A percentile compares a stretch with the other conserved stretches of the same genome.
Evolutionary conservation across 306 rosid species (phyloP).

Genomic region (Trifolium repens): DNA sequence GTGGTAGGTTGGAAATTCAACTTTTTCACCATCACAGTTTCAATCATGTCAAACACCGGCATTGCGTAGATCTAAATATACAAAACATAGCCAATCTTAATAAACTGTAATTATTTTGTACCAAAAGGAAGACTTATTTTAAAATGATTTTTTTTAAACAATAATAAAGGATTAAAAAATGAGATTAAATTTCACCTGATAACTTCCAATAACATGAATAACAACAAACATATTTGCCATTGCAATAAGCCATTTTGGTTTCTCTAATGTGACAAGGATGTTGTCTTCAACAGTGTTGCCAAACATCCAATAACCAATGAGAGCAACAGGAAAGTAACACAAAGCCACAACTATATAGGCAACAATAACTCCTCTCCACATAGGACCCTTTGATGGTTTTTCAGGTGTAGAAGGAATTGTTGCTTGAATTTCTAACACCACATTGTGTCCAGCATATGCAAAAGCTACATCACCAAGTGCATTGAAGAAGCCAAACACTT

Average conservation of each 20-base stretch:
- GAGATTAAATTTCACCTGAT: constrained; percentile 55
- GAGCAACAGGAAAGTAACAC: constrained; percentile 83
- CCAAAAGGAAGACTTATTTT: background rate
- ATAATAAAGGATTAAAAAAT: background rate
- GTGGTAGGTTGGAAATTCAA: constrained; percentile 56
- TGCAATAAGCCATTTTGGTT: constrained; percentile 72
- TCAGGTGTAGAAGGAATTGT: constrained; percentile 83
- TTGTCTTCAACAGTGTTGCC: constrained; percentile 65
- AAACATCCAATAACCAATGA: constrained; percentile 60
- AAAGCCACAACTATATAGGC: constrained; percentile 72
- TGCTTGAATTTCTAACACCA: constrained; percentile 85
- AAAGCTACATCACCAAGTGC: constrained; percentile 76
- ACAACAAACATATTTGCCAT: constrained; percentile 77
- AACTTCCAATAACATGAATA: constrained; percentile 76
- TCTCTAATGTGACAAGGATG: constrained; percentile 60
- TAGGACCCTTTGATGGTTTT: constrained; percentile 75
- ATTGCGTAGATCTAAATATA: constrained; percentile 77
- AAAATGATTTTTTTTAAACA: background rate
- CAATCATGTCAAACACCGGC: constrained; percentile 96
- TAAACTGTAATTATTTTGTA: background rate
- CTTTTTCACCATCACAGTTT: constrained; percentile 78
- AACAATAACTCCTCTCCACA: constrained; percentile 76
- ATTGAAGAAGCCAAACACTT: constrained; percentile 56
- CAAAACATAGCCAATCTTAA: background rate
- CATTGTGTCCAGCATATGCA: constrained; percentile 84